Evolutionary conservation across 1,284 basidiomycete species (phyloP).

Genomic region (Sanghuangporus weigelae): DNA sequence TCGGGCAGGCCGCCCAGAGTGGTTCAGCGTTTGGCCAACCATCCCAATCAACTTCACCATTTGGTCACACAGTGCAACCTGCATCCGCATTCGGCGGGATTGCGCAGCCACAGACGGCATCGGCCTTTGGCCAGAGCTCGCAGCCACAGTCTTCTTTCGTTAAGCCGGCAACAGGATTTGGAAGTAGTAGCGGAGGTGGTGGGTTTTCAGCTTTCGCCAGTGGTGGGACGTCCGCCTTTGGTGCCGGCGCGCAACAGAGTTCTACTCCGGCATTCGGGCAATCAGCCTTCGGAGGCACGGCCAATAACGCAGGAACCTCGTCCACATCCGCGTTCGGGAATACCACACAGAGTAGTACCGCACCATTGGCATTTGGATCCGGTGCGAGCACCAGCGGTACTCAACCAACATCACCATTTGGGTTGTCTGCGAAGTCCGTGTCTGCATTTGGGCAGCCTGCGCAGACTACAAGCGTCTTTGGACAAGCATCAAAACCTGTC

Average conservation of each 20-base stretch:
- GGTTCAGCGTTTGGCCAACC: slow-evolving; percentile 33
- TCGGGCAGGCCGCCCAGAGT: slow-evolving; percentile 28
- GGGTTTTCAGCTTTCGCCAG: slow-evolving; percentile 32
- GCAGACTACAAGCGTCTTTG: slow-evolving; percentile 25
- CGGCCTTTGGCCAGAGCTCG: slow-evolving; percentile 29
- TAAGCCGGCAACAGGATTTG: slow-evolving; percentile 32
- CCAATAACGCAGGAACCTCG: slow-evolving; percentile 14
- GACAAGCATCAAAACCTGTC: slow-evolving; percentile 23
- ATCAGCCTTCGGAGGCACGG: slow-evolving; percentile 26
- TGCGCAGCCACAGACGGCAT: slow-evolving; percentile 20
- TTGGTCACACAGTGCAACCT: slow-evolving; percentile 28
- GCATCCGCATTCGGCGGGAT: slow-evolving; percentile 29
- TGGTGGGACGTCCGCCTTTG: slow-evolving; percentile 29
- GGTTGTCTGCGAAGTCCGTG: slow-evolving; percentile 20
- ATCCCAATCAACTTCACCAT: slow-evolving; percentile 30
- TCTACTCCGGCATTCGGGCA: slow-evolving; percentile 27
- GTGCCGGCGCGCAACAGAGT: slow-evolving; percentile 22
- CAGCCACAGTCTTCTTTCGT: slow-evolving; percentile 28
- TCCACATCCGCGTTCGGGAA: slow-evolving; percentile 37
- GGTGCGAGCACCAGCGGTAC: background rate
- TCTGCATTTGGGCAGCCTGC: slow-evolving; percentile 30
- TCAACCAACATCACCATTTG: slow-evolving; percentile 23
- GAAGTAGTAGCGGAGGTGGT: slow-evolving; percentile 20
- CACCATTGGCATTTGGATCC: slow-evolving; percentile 24
- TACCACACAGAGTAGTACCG: slow-evolving; percentile 19